Base-by-base conservation (phyloP, 2,329 filamentous ascomycete species). In the Boeremia lycopersici region DNA sequence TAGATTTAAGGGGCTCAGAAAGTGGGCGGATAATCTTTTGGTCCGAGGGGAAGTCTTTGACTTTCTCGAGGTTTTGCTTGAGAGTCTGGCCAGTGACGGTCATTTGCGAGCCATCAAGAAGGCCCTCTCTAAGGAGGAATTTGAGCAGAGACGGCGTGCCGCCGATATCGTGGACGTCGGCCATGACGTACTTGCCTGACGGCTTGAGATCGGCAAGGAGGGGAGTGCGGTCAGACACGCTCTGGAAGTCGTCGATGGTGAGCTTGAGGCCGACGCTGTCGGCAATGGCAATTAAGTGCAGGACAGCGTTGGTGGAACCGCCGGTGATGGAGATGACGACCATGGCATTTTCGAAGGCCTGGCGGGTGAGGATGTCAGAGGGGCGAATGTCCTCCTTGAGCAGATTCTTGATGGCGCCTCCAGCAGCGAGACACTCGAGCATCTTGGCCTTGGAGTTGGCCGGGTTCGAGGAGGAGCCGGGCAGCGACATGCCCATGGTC, bases 1-100 rank as follows among this genome's bases (percentile, higher is more conserved):
- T 89, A 36, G 77, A 60, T 73, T 91, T 91, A 76, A 91, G 87
- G 2, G 88, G 88, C 64, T 89, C 82, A 71, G 79, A 84, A 58
- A 90, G 74, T 1, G 87, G 87, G 12, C 84, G 81, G 64, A 91
- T 89, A 70, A 91, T 89, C 59, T 86, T 81, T 74, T 91, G 88
- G 64, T 89, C 84, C 2, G 79, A 76, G 15, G 87, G 86, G 79
- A 91, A 89, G 63, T 84, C 84, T 8, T 82, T 81, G 0, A 80
- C 81, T 28, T 84, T 82, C 66, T 80, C 77, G 31, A 81, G 67
- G 65, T 82, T 82, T 67, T 82, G 63, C 56, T 77, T 77, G 9
- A 82, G 67, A 0, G 80, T 81, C 67, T 79, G 77, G 41, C 80
- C 80, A 13, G 80, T 82, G 17, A 80, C 79, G 25, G 80, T 82